These are phyloP conservation scores for Arctium lappa DNA, from an alignment of 129 eudicot species.

Conservation along the genomic window DNA sequence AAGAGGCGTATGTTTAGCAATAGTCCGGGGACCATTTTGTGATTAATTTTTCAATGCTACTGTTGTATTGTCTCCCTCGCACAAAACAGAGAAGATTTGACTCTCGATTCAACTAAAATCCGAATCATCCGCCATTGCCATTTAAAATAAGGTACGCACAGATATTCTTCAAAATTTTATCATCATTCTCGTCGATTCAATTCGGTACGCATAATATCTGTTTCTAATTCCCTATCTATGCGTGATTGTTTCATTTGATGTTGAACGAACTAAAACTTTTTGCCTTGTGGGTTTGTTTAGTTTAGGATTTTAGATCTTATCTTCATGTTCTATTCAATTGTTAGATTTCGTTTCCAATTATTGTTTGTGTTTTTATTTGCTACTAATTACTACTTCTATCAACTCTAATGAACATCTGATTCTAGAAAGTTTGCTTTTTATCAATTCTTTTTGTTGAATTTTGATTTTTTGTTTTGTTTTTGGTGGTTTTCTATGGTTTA, in stretches of 20 bases:
- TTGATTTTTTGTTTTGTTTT: background rate
- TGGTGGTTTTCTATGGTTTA: background rate
- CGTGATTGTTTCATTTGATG: slow-evolving; percentile 4
- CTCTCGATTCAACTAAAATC: slow-evolving; percentile 30
- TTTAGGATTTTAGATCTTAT: slow-evolving; percentile 13
- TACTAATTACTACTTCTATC: background rate
- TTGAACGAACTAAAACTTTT: background rate
- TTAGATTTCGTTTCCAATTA: background rate
- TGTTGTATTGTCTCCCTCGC: slow-evolving; percentile 39
- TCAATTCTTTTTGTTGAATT: background rate
- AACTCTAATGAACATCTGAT: slow-evolving; percentile 4
- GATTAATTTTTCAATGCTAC: slow-evolving; percentile 2
- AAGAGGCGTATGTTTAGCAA: background rate
- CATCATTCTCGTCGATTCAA: background rate
- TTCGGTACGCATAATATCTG: slow-evolving; percentile 6
- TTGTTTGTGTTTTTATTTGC: background rate
- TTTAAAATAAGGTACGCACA: slow-evolving; percentile 15
- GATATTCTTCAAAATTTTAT: background rate
- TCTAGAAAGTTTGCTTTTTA: background rate
- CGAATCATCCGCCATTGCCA: slow-evolving; percentile 26
- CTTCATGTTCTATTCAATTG: background rate
- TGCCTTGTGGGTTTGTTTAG: slow-evolving; percentile 18
- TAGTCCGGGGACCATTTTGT: background rate
- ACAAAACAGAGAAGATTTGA: slow-evolving; percentile 32
- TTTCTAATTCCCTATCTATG: slow-evolving; percentile 1